Percentiles rank a stretch among this genome's conserved stretches.
Conservation (phyloP, 192 early-diverging fungal species). For the Chytriomyces sp. region DNA sequence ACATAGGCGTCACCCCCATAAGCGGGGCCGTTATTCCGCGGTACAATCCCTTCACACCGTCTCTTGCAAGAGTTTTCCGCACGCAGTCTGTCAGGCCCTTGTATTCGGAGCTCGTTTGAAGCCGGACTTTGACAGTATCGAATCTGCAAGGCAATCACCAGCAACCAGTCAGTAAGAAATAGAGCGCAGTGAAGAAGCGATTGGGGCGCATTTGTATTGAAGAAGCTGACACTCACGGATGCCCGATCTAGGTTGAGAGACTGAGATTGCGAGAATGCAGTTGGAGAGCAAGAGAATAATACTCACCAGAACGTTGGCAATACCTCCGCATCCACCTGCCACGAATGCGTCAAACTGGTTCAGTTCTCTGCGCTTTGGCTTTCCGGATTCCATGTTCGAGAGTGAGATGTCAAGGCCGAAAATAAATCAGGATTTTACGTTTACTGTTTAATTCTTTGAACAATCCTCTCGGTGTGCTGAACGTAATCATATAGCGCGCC, state of each 20-base stretch:
- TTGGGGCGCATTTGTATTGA: background rate
- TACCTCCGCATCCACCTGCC: slow-evolving; percentile 85
- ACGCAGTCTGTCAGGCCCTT: slow-evolving; percentile 19
- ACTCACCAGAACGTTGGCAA: slow-evolving; percentile 72
- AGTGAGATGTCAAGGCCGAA: too few relatives aligned
- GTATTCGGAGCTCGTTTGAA: slow-evolving; percentile 61
- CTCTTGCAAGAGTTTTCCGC: slow-evolving; percentile 68
- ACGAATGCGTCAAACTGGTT: slow-evolving; percentile 76
- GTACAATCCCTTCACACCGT: slow-evolving; percentile 80
- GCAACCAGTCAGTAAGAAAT: too few relatives aligned
- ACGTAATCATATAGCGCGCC: too few relatives aligned
- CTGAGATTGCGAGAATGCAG: too few relatives aligned
- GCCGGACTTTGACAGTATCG: slow-evolving; percentile 90
- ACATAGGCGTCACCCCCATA: slow-evolving; percentile 84
- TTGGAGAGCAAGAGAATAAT: slow-evolving; percentile 16
- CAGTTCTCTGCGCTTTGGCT: slow-evolving; percentile 1
- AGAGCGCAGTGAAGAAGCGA: background rate
- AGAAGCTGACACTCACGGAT: background rate
- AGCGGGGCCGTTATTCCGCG: slow-evolving; percentile 85
- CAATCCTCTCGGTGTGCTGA: too few relatives aligned
- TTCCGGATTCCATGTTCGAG: too few relatives aligned
- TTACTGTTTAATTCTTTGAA: too few relatives aligned
- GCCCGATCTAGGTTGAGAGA: background rate
- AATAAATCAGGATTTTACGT: too few relatives aligned
- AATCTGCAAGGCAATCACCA: slow-evolving; percentile 58